Base-by-base conservation (phyloP, 2,329 filamentous ascomycete genomes). In the Fusarium heterosporum region DNA sequence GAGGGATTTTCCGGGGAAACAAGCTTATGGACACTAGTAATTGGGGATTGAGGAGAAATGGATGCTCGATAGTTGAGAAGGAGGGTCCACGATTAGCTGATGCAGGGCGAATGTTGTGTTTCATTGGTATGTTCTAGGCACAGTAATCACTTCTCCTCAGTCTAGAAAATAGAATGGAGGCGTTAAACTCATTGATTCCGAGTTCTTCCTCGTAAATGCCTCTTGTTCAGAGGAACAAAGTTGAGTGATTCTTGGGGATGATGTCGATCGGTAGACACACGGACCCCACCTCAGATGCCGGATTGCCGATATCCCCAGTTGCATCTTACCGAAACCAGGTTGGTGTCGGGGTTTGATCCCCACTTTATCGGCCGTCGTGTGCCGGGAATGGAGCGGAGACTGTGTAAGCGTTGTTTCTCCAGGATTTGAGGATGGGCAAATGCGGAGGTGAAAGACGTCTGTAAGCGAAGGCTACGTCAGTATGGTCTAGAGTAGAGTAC, bases 251-350 rank as follows among this genome's bases (percentile, higher is more conserved):
- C 13, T n/a, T 26, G 41, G 7, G 45, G 45, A 57, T 61, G 61
- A 71, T 69, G 68, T 57, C 61, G 60, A 62, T 51, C 7, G 1
- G 26, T 42, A 68, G 42, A 25, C 56, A 43, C 19, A 47, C 11
- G 16, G 17, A 45, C 28, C 40, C 58, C 62, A 57, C 56, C 25
- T 30, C n/a, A 47, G 61, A 66, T 72, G 69, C 69, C 69, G 69
- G 38, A 67, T 72, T 69, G 67, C 69, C 69, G 69, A 69, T 45
- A 25, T 11, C 30, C 38, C 49, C 60, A 61, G 30, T 14, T 8
- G 40, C 29, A 8, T 29, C 45, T 54, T 43, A 38, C 68, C 46
- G 12, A 14, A 60, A 69, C 29, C 29, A 53, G 69, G 28, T 59
- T 67, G 34, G 57, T 7, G 29, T 50, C 55, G 52, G 59, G 30